Base-by-base conservation (phyloP, 179 eudicot species). In the Patellifolia procumbens region DNA sequence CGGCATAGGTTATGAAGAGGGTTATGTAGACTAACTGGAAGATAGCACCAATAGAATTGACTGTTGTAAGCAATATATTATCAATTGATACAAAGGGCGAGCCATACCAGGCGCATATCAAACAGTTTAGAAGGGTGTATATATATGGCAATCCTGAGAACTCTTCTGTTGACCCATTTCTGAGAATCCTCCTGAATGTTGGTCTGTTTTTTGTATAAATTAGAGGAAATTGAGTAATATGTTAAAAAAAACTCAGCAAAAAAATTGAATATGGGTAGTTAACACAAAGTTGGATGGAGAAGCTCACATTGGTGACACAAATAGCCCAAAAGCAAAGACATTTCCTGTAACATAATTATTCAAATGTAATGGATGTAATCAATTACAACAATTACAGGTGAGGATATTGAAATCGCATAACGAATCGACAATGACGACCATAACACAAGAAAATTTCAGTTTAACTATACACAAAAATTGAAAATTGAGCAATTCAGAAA, bases 81-180 rank as follows among this genome's bases (percentile, higher is more conserved):
- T 86, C 89, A 26, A 75, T 73, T 32, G 98, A 87, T 46, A 93
- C 90, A 73, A 89, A 70, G 46, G 98, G 97, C 61, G 83, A 68
- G n/a, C 98, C 98, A 77, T 93, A 93, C 97, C 94, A 93, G 49
- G 93, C 88, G 74, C 91, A 91, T 63, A 93, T 77, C 81, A 93
- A 85, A 87, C 98, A 91, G 80, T 91, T 93, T 79, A 93, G 83
- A 71, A 93, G 91, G 28, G 90, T 82, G 83, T 93, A 93, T 68
- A 93, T 81, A 56, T 91, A 92, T 17, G 97, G 97, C 78, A 88
- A 77, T 76, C 97, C 96, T 24, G 97, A 92, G 83, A 91, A 93
- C 58, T 90, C 87, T 72, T 93, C 91, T 20, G 97, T 93, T 16
- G 98, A 91, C 53, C 83, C 78, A 86, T 72, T 87, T 77, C 88